Evolutionary conservation across 371 early-diverging fungal species (phyloP), one percentile per base, ranked within the genome.

Genomic region (Mucor plumbeus): DNA sequence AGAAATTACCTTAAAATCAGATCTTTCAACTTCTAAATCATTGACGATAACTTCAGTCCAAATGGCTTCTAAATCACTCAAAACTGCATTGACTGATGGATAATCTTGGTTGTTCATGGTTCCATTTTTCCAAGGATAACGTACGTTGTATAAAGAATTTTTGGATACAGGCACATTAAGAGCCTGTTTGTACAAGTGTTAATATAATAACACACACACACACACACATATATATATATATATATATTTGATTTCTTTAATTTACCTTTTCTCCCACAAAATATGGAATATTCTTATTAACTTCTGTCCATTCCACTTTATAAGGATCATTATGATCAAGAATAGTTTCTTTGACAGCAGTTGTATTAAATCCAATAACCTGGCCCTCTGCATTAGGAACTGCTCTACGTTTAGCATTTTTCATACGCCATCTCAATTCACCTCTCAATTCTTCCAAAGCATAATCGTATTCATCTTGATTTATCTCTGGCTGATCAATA

Each of bases 271-370:
- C 89, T 17, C 91, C 92, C 34, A 90, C 81, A 60, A 87, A 80
- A 63, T 76, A 80, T 6, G 87, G 87, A 73, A 73, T 62, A 15
- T 60, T 3, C 61, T 55, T 61, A 3, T 34, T 53, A 1, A 81
- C 64, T 9, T 88, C 84, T 0, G 91, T 90, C 95, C 94, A 96
- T 55, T 96, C 96, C 13, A 94, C 88, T 61, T 89, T 87, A 69
- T 91, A 93, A 10, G 96, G 94, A 69, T 96, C 96, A 66, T 96
- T 96, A 67, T 94, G 94, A 64, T 94, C 96, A 15, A 87, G 82
- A 65, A 96, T 93, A 0, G 69, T 82, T 64, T 92, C 92, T 7
- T 91, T 87, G 31, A 65, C 64, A 13, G 89, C 78, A 40, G 85
- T 85, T 10, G 83, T 68, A 68, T 96, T 96, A 77, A 89, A 94